These are phyloP conservation scores for Aspergillus tanneri DNA, from an alignment of 2,329 filamentous ascomycete species.

Conservation along the genomic window DNA sequence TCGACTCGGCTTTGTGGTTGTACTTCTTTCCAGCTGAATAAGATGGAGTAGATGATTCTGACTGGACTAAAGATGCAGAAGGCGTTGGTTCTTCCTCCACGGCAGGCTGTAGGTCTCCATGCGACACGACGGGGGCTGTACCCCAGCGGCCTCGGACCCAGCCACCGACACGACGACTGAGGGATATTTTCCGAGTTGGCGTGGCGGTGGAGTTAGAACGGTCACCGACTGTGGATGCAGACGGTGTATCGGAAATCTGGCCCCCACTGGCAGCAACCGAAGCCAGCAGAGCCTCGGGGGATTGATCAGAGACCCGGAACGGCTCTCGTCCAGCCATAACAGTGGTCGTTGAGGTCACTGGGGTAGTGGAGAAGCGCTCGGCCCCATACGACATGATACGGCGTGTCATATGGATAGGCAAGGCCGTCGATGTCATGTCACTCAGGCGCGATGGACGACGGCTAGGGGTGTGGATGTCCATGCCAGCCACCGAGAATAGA, in stretches of 20 bases:
- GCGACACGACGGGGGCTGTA: slow-evolving; percentile 43
- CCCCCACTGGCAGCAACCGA: slow-evolving; percentile 33
- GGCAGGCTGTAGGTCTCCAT: neutral
- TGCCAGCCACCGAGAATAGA: slow-evolving; percentile 78
- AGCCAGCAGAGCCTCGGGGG: slow-evolving; percentile 36
- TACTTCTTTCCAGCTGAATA: slow-evolving; percentile 64
- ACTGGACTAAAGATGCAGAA: neutral
- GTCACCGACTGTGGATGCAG: slow-evolving; percentile 24
- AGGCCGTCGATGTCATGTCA: slow-evolving; percentile 49
- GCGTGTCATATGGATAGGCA: slow-evolving; percentile 41
- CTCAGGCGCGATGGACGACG: slow-evolving; percentile 73
- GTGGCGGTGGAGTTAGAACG: slow-evolving; percentile 21
- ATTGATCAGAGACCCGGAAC: slow-evolving; percentile 24
- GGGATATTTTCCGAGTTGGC: slow-evolving; percentile 29
- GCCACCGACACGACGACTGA: slow-evolving; percentile 60
- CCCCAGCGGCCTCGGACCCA: slow-evolving; percentile 67
- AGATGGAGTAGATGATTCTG: neutral
- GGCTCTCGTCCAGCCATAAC: slow-evolving; percentile 36
- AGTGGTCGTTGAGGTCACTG: slow-evolving; percentile 39
- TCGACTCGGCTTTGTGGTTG: slow-evolving; percentile 2
- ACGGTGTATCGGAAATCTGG: slow-evolving; percentile 22
- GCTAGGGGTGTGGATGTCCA: slow-evolving; percentile 84
- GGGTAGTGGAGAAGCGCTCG: slow-evolving; percentile 40
- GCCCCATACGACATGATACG: slow-evolving; percentile 48
- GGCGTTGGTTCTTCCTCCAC: neutral